Evolutionary conservation across 495 filamentous ascomycete genomes (phyloP).

Genomic region (Hypoxylon crocopeplum): DNA sequence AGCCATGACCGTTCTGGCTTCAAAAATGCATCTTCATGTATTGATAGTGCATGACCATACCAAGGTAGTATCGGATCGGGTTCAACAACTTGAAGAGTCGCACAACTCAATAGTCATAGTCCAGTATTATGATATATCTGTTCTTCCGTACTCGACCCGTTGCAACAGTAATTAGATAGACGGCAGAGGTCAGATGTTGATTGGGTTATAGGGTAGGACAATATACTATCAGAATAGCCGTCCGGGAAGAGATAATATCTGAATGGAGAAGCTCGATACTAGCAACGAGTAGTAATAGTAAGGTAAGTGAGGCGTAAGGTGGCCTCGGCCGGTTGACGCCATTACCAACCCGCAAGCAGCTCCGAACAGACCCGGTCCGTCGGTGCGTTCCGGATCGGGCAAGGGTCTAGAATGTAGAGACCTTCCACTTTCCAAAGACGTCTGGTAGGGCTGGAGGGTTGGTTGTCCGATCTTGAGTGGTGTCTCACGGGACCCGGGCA

Average conservation of each 20-base stretch:
- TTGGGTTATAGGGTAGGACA: slow-evolving; percentile 15
- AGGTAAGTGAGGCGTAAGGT: too few species aligned
- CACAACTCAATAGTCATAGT: not conserved
- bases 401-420: slow-evolving; percentile 11
- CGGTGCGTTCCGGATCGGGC: slow-evolving; percentile 31
- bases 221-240: slow-evolving; percentile 5
- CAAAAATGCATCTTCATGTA: not conserved
- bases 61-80: slow-evolving; percentile 15
- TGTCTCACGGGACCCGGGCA: too few species aligned
- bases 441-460: too few species aligned
- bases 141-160: slow-evolving; percentile 11
- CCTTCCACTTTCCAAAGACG: slow-evolving; percentile 7
- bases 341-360: slow-evolving; percentile 3
- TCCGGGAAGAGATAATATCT: slow-evolving; percentile 12
- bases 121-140: slow-evolving; percentile 2
- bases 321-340: too few species aligned
- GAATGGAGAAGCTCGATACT: slow-evolving; percentile 9
- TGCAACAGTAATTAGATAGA: slow-evolving; percentile 8
- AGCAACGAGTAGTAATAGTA: slow-evolving; percentile 3
- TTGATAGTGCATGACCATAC: slow-evolving; percentile 5
- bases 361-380: slow-evolving; percentile 24
- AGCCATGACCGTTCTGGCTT: slow-evolving; percentile 1
- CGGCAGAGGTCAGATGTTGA: not conserved
- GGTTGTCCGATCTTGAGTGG: too few species aligned
- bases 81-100: slow-evolving; percentile 10